These are phyloP conservation scores for Ceratobasidium sp. DNA, from an alignment of 1,284 basidiomycete species.

Conservation along the genomic window DNA sequence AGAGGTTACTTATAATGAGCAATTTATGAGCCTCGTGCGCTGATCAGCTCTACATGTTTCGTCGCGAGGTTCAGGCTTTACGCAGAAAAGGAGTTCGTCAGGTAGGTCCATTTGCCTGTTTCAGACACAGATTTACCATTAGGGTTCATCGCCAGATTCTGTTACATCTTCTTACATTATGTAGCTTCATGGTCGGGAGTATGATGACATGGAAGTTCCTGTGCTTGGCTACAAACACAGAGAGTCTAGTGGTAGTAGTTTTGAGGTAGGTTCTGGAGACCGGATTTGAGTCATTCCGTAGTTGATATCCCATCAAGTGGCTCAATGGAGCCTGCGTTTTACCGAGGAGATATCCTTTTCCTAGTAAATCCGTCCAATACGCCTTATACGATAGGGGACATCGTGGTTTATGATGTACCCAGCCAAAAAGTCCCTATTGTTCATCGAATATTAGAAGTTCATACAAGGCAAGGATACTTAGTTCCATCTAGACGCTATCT, in stretches of 20 bases:
- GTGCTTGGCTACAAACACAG: slow-evolving; percentile 88
- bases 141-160: slow-evolving; percentile 65
- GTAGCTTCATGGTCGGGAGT: slow-evolving; percentile 87
- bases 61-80: background rate
- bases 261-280: slow-evolving; percentile 67
- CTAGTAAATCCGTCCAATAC: slow-evolving; percentile 86
- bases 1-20: background rate
- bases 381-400: slow-evolving; percentile 87
- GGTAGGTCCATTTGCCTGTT: slow-evolving; percentile 48
- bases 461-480: slow-evolving; percentile 52
- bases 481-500: too few species aligned
- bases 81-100: background rate
- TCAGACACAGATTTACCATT: slow-evolving; percentile 57
- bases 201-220: slow-evolving; percentile 97
- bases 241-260: slow-evolving; percentile 96
- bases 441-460: slow-evolving; percentile 90
- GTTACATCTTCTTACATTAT: slow-evolving; percentile 89
- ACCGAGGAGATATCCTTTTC: slow-evolving; percentile 94
- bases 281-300: background rate
- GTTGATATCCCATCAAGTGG: slow-evolving; percentile 65
- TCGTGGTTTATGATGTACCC: slow-evolving; percentile 91
- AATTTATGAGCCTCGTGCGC: slow-evolving; percentile 10
- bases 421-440: slow-evolving; percentile 92
- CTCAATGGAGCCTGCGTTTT: slow-evolving; percentile 97
- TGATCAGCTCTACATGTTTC: background rate